Evolutionary conservation across 108 stramenopile genomes (phyloP), one percentile per base, ranked within the genome.

Genomic region (Cylindrotheca fusiformis): DNA sequence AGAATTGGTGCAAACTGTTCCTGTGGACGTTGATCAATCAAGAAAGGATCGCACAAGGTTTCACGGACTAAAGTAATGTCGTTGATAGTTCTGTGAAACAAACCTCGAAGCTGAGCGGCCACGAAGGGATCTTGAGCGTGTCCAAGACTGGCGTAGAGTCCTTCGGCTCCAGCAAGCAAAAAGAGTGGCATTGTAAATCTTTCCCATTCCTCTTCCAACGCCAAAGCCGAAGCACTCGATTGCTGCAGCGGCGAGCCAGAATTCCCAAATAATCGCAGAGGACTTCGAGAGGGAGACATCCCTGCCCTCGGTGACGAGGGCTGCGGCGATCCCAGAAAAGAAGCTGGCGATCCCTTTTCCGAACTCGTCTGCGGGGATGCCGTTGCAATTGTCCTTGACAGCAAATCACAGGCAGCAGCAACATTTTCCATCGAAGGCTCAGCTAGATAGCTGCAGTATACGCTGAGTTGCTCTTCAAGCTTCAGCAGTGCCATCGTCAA

Each of bases 11-110:
- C 36, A 41, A 41, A 10, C 36, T 14, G 6, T 41, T 41, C 10
- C 10, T 6, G 10, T 14, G 36, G 6, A 6, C 14, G 36, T 41
- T 41, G 36, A 27, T n/a, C 10, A 3, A 36, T 20, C 10, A 36
- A 21, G 32, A 58, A 32, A 33, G 57, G 20, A 27, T 58, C 57
- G 21, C 57, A 58, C 6, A 58, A 36, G 21, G 32, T 41, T 18
- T 32, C 12, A 32, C 32, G 30, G 17, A 58, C 12, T 4, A 58
- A 36, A 5, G 28, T 27, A 20, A 58, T 31, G 19, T 58, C 57
- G 14, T 58, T 36, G 18, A 36, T 4, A 2, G 33, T 19, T 21
- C 36, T 10, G 14, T 14, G 36, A 41, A 10, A 41, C 36, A 41
- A 41, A 10, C 36, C 36, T 41, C 14, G 10, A 6, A 41, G 14